phyloP scores from a whole-genome alignment of 805 yeast genomes.

The Saccharomycopsis sp. region DNA sequence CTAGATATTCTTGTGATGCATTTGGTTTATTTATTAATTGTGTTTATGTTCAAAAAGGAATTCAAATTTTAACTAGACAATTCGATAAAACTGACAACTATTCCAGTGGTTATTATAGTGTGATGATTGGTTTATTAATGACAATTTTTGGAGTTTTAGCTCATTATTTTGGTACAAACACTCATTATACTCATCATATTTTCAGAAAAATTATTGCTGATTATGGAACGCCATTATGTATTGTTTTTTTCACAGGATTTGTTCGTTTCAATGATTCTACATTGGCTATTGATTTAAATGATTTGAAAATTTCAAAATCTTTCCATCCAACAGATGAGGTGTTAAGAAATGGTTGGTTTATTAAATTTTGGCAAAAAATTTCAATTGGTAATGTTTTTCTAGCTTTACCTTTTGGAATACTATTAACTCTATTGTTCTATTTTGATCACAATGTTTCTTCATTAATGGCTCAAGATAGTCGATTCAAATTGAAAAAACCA shows the following conservation, averaged over 20 bases:
- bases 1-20: constrained; percentile 80
- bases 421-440: constrained; percentile 76
- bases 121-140: constrained; percentile 67
- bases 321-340: constrained; percentile 59
- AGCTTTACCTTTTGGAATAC: constrained; percentile 86
- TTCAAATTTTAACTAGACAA: constrained; percentile 68
- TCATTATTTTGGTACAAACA: constrained; percentile 44
- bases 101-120: constrained; percentile 59
- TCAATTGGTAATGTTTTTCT: constrained; percentile 69
- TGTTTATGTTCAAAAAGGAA: constrained; percentile 83
- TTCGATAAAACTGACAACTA: constrained; percentile 33
- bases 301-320: constrained; percentile 59
- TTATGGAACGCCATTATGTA: constrained; percentile 75
- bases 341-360: constrained; percentile 57
- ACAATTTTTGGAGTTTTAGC: constrained; percentile 54
- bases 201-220: constrained; percentile 68
- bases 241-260: constrained; percentile 86
- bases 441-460: constrained; percentile 95
- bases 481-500: constrained; percentile 76
- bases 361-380: constrained; percentile 61
- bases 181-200: constrained; percentile 50
- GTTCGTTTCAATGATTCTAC: constrained; percentile 51
- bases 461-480: constrained; percentile 78
- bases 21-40: constrained; percentile 88
- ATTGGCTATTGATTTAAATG: constrained; percentile 38